These are phyloP conservation scores for Colletotrichum abscissum DNA, from an alignment of 2,329 filamentous ascomycete species.

Conservation along the genomic window DNA sequence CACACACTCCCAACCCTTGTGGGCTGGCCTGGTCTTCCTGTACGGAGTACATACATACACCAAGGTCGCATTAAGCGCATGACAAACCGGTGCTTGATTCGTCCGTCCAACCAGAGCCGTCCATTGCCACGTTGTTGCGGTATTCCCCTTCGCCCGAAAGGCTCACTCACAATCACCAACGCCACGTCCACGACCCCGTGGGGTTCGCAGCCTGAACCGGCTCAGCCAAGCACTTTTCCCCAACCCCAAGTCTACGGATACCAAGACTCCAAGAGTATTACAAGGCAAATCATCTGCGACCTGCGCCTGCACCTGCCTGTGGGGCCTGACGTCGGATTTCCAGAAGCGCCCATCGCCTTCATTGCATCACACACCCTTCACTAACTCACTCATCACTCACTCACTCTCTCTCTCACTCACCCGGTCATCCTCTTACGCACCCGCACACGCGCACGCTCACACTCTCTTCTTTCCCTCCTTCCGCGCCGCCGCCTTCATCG, in stretches of 20 bases:
- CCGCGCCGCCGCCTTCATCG: background rate
- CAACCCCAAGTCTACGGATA: background rate
- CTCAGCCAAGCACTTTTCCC: slow-evolving; percentile 6
- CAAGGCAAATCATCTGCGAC: background rate
- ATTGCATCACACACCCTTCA: slow-evolving; percentile 31
- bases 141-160: slow-evolving; percentile 40
- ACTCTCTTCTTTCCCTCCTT: background rate
- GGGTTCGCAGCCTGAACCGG: slow-evolving; percentile 26
- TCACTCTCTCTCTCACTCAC: background rate
- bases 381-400: background rate
- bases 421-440: background rate
- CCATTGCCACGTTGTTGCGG: slow-evolving; percentile 30
- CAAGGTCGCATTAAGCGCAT: slow-evolving; percentile 37
- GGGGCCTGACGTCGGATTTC: slow-evolving; percentile 30
- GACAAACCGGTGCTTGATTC: slow-evolving; percentile 9
- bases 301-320: background rate
- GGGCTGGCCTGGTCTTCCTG: background rate
- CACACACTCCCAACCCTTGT: background rate
- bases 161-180: slow-evolving; percentile 9
- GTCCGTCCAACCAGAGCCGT: slow-evolving; percentile 37
- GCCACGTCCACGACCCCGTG: slow-evolving; percentile 22
- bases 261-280: background rate
- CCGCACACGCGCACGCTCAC: background rate
- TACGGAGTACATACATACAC: background rate
- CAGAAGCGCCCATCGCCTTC: slow-evolving; percentile 21